phyloP scores from a whole-genome alignment of 2,329 filamentous ascomycete genomes.

The Calonectria pteridis region DNA sequence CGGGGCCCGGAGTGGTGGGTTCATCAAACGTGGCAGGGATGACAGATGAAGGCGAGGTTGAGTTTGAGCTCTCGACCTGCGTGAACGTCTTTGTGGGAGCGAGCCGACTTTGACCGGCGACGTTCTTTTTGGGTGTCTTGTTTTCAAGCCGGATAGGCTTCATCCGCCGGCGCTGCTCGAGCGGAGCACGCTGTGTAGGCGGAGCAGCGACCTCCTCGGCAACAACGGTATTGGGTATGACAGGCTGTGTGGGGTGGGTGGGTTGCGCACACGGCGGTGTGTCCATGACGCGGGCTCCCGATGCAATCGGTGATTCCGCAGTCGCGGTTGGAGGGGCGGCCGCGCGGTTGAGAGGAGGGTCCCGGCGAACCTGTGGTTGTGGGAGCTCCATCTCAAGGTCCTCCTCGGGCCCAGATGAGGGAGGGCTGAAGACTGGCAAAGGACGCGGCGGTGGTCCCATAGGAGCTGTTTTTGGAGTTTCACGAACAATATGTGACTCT shows the following conservation, averaged over 20 bases:
- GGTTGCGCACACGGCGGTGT: slow-evolving; percentile 52
- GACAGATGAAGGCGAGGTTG: slow-evolving; percentile 46
- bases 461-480: slow-evolving; percentile 39
- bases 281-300: slow-evolving; percentile 30
- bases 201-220: slow-evolving; percentile 5
- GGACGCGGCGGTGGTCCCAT: slow-evolving; percentile 28
- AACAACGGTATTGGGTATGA: slow-evolving; percentile 36
- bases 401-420: slow-evolving; percentile 47
- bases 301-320: slow-evolving; percentile 30
- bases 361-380: slow-evolving; percentile 37
- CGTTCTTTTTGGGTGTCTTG: slow-evolving; percentile 31
- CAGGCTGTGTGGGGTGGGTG: slow-evolving; percentile 35
- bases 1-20: slow-evolving; percentile 32
- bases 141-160: slow-evolving; percentile 44
- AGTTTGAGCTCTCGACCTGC: slow-evolving; percentile 41
- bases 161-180: slow-evolving; percentile 35
- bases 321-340: slow-evolving; percentile 33
- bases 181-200: neutral
- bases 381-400: slow-evolving; percentile 54
- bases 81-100: slow-evolving; percentile 40
- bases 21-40: slow-evolving; percentile 44
- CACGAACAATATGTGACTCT: slow-evolving; percentile 39
- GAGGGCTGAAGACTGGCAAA: slow-evolving; percentile 20
- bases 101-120: slow-evolving; percentile 35
- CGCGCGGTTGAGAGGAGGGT: slow-evolving; percentile 42